Conservation (phyloP, 2,329 filamentous ascomycete genomes). For the Westerdykella aurantiaca region DNA sequence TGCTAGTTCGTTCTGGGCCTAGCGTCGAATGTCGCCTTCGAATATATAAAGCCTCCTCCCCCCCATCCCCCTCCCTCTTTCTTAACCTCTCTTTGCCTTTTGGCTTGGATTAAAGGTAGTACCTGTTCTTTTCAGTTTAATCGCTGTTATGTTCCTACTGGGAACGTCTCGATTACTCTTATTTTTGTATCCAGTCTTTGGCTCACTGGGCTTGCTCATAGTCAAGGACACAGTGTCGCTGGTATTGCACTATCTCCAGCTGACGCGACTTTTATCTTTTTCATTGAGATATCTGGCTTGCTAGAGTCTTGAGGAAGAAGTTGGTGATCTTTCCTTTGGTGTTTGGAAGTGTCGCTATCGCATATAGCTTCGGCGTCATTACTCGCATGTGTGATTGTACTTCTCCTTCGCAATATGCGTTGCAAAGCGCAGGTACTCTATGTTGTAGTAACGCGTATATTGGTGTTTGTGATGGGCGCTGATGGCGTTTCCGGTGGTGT, state of each 20-base stretch:
- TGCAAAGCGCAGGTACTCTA: no score
- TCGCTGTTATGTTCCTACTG: slow-evolving; percentile 78
- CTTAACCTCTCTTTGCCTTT: slow-evolving; percentile 14
- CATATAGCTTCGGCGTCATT: no score
- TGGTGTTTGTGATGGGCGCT: no score
- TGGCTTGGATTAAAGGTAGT: slow-evolving; percentile 57
- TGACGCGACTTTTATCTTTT: slow-evolving; percentile 52
- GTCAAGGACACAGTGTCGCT: slow-evolving; percentile 60
- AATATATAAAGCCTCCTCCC: slow-evolving; percentile 7
- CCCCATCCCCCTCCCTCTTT: slow-evolving; percentile 28
- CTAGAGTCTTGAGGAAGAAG: slow-evolving; percentile 23
- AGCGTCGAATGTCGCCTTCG: no score
- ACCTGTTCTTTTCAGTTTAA: slow-evolving; percentile 98
- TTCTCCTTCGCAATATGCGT: no score
- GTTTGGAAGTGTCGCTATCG: no score
- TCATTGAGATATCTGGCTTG: slow-evolving; percentile 19
- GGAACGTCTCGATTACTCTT: slow-evolving; percentile 64
- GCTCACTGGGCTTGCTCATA: slow-evolving; percentile 69
- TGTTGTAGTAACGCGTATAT: no score
- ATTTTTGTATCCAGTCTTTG: slow-evolving; percentile 56
- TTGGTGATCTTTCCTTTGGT: neutral
- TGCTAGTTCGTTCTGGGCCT: no score
- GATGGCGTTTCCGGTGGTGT: no score
- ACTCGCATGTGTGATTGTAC: no score
- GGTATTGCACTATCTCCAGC: slow-evolving; percentile 70